Evolutionary conservation across 2,329 filamentous ascomycete genomes (phyloP), one percentile per base, ranked within the genome.

Genomic region (Aspergillus tubingensis): DNA sequence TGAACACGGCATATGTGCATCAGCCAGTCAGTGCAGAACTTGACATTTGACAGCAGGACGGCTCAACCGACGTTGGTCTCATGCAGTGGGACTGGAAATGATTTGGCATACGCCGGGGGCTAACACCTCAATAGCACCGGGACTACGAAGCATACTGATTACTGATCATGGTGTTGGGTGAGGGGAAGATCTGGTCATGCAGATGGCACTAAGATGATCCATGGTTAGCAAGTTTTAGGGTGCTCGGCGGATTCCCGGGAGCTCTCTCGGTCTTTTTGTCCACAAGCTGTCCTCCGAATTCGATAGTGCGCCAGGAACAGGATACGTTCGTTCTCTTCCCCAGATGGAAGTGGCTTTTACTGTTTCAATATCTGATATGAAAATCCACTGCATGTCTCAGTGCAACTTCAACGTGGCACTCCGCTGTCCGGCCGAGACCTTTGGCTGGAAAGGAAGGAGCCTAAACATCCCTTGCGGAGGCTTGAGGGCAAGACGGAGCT

Each of bases 401-500:
- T 50, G 47, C 17, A 50, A 50, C 44, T 15, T 27, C 23, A 30
- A 17, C n/a, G 25, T 50, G 25, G 25, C 32, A 19, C 15, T 10
- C 25, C 15, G 8, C 11, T 10, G 19, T 43, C 8, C 41, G 41
- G 19, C 41, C 19, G 41, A 44, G 6, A 44, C 41, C 21, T 21
- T 13, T 11, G 19, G 41, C 23, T 19, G 8, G 7, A 19, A 17
- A 10, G 17, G 41, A 17, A 30, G 25, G 25, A 50, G 47, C 47
- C 51, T 43, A 15, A 13, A 15, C 36, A 54, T 41, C 39, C 52
- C 52, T 54, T 54, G 52, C 52, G 36, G 52, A 25, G 52, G 13
- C 21, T 27, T 27, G 36, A 23, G 52, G 21, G 19, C 41, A 8
- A 25, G 41, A 54, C 15, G 11, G 13, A 43, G 52, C 36, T 19